Evolutionary conservation across 352 stramenopile species (phyloP).

Genomic region (Pythium volutum): DNA sequence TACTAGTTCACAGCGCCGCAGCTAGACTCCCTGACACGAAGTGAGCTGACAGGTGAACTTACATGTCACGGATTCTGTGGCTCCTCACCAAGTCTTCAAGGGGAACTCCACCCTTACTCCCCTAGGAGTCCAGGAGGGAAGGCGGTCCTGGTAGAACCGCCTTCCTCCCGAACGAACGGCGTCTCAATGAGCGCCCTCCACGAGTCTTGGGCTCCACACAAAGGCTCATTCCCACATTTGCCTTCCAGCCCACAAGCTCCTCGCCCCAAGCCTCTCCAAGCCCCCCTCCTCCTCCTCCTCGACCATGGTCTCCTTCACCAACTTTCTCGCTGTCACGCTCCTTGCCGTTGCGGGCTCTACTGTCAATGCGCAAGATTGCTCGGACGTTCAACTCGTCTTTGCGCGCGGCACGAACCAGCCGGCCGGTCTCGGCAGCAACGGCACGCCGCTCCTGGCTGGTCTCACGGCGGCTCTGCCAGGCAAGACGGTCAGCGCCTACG

Average conservation of each 20-base stretch:
- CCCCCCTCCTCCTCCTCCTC: neutral
- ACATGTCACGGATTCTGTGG: too few relatives aligned
- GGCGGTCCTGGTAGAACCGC: too few relatives aligned
- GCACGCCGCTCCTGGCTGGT: constrained; percentile 25
- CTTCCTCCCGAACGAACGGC: too few relatives aligned
- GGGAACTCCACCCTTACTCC: too few relatives aligned
- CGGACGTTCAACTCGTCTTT: constrained; percentile 25
- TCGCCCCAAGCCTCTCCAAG: neutral
- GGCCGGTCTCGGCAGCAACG: constrained; percentile 25
- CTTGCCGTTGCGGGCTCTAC: neutral
- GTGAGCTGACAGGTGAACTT: too few relatives aligned
- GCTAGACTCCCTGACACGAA: too few relatives aligned
- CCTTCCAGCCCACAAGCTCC: constrained; percentile 1
- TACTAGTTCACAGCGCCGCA: too few relatives aligned
- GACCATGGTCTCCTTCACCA: neutral
- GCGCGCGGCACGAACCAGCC: constrained; percentile 34
- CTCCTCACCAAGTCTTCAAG: too few relatives aligned
- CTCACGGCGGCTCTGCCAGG: constrained; percentile 25
- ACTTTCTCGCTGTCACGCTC: neutral
- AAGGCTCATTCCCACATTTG: constrained; percentile 3
- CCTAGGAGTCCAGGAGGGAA: too few relatives aligned
- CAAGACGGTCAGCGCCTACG: constrained; percentile 36
- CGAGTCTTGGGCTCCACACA: too few relatives aligned
- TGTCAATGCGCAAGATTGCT: neutral
- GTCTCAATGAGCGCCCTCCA: too few relatives aligned